Percentiles rank a stretch among this genome's conserved stretches.
Conservation (phyloP, 2,329 filamentous ascomycete genomes). For the Epichloe glyceriae region DNA sequence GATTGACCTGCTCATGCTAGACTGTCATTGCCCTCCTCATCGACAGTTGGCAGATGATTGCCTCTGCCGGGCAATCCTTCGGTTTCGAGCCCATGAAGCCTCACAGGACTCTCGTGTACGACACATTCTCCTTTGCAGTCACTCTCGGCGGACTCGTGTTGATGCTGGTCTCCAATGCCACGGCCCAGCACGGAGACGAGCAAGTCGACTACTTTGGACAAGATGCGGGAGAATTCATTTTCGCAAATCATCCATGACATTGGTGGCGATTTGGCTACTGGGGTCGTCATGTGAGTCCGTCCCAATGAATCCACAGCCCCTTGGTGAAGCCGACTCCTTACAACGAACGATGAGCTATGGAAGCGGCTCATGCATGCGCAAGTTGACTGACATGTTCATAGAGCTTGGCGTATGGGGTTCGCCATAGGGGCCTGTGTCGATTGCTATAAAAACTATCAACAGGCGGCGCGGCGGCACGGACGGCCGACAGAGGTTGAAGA, state of each 20-base stretch:
- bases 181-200: neutral
- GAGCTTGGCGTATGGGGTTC: neutral
- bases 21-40: slow-evolving; percentile 20
- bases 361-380: no score
- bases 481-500: no score
- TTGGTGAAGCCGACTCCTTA: no score
- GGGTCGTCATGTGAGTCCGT: slow-evolving; percentile 13
- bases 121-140: slow-evolving; percentile 20
- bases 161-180: slow-evolving; percentile 15
- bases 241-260: neutral
- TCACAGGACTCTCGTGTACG: slow-evolving; percentile 18
- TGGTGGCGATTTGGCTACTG: slow-evolving; percentile 10
- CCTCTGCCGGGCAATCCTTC: slow-evolving; percentile 14
- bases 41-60: slow-evolving; percentile 24
- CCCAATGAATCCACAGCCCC: no score
- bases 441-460: neutral
- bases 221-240: slow-evolving; percentile 7
- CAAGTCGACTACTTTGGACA: neutral
- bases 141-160: slow-evolving; percentile 22
- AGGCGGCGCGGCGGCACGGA: neutral
- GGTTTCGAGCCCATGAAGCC: slow-evolving; percentile 15
- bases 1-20: neutral
- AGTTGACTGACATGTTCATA: neutral
- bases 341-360: no score
- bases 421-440: neutral